Conservation (phyloP, 2,329 filamentous ascomycete genomes). For the Aspergillus fischeri region DNA sequence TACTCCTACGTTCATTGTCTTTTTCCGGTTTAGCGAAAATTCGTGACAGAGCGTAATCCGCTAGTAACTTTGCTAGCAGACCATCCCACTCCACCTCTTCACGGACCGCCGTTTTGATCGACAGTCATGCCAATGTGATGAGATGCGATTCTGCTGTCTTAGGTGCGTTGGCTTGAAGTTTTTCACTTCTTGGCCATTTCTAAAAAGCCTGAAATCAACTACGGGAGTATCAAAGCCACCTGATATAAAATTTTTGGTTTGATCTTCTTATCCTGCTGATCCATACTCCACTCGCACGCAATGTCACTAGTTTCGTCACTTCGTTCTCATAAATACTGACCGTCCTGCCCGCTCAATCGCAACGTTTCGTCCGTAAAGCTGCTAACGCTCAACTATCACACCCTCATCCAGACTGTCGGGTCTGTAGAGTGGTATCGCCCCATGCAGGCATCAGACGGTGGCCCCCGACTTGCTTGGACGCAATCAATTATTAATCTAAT, state of each 20-base stretch:
- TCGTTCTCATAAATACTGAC: neutral
- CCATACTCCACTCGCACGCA: neutral
- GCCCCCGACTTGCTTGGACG: neutral
- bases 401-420: conserved; percentile 24
- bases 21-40: neutral
- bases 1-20: neutral
- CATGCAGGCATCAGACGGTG: conserved; percentile 13
- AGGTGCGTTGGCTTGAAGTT: neutral
- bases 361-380: neutral
- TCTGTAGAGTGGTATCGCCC: conserved; percentile 15
- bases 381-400: conserved; percentile 25
- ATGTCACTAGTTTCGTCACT: neutral
- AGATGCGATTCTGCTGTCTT: conserved; percentile 12
- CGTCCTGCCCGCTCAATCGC: neutral
- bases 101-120: conserved; percentile 17
- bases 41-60: neutral
- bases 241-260: neutral
- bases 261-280: neutral
- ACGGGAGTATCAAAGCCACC: neutral
- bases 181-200: neutral
- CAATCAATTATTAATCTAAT: neutral
- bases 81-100: conserved; percentile 1
- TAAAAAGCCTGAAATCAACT: neutral
- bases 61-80: neutral
- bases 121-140: conserved; percentile 8